Conservation (phyloP, 306 rosid genomes). For the Trifolium subterraneum region DNA sequence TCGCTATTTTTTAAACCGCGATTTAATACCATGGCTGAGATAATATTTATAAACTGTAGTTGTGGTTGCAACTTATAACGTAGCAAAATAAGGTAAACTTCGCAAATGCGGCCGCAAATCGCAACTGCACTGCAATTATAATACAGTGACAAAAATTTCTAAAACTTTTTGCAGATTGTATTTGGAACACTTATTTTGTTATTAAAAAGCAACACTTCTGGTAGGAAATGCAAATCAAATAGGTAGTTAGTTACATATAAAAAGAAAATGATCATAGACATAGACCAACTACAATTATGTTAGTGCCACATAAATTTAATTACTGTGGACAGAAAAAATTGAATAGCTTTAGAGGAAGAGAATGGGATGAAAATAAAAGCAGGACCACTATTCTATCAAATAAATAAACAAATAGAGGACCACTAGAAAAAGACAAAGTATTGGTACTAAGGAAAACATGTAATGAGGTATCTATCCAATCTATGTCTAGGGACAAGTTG, state of each 20-base stretch:
- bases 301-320: background rate
- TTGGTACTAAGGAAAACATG: background rate
- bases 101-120: no score
- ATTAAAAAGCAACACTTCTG: no score
- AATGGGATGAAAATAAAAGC: background rate
- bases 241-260: background rate
- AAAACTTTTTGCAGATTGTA: no score
- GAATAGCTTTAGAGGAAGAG: background rate
- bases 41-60: no score
- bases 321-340: background rate
- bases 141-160: no score
- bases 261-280: background rate
- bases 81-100: no score
- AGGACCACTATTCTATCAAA: background rate
- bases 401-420: background rate
- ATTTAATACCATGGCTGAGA: no score
- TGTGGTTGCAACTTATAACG: no score
- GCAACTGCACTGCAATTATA: no score
- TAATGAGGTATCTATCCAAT: background rate
- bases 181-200: no score
- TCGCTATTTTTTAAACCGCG: no score
- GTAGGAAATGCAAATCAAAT: no score
- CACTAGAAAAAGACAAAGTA: background rate
- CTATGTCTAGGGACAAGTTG: constrained; percentile 13
- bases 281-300: background rate